These are phyloP conservation scores for Silybum marianum DNA, from an alignment of 129 eudicot genomes.

Conservation along the genomic window DNA sequence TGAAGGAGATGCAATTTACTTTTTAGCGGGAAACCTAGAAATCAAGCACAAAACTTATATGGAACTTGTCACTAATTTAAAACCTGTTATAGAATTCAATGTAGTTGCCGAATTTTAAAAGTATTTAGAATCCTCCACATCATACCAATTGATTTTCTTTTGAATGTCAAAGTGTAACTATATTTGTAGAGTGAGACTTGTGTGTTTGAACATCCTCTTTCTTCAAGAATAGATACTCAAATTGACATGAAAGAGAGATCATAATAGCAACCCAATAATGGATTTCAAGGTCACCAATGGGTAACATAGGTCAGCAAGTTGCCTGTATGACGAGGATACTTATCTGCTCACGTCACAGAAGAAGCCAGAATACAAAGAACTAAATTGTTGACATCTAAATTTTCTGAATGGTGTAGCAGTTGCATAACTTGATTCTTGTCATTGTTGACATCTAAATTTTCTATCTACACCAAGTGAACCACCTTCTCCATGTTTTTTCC, in stretches of 20 bases:
- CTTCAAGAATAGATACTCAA: neutral
- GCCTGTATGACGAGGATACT: neutral
- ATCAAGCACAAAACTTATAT: neutral
- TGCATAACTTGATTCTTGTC: slow-evolving; percentile 1
- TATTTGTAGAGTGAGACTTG: neutral
- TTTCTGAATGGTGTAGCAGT: neutral
- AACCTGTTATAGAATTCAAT: neutral
- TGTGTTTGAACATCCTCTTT: neutral
- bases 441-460: neutral
- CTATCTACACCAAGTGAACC: neutral
- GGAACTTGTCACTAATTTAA: neutral
- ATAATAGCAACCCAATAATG: neutral
- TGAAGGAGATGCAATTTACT: neutral
- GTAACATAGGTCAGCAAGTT: neutral
- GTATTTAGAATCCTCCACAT: neutral
- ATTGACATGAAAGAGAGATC: slow-evolving; percentile 1
- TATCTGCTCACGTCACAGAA: neutral
- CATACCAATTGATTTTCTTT: neutral
- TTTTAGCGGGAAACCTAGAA: neutral
- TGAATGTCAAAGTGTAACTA: neutral
- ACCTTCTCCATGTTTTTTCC: neutral
- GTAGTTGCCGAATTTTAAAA: neutral
- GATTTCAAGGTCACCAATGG: neutral
- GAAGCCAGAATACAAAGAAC: neutral
- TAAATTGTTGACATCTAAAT: neutral